Evolutionary conservation across 495 filamentous ascomycete genomes (phyloP).

Genomic region (Daldinia vernicosa): DNA sequence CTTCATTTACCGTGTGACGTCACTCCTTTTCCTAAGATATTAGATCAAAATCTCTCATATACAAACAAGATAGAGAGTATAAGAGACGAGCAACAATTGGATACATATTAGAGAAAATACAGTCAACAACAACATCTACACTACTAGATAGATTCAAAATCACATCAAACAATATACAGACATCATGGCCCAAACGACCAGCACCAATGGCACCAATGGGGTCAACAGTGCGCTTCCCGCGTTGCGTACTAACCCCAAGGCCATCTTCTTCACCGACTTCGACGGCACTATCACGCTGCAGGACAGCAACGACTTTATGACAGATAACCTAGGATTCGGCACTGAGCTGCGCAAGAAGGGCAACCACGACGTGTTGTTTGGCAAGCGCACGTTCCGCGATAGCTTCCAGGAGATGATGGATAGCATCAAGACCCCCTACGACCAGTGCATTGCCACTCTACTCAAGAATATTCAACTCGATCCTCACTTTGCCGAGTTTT

Average conservation of each 20-base stretch:
- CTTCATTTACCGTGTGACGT: conserved; percentile 25
- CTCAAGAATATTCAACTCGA: conserved; percentile 87
- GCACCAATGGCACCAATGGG: conserved; percentile 19
- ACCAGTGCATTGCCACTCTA: conserved; percentile 78
- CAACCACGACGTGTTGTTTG: conserved; percentile 76
- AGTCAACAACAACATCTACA: not conserved
- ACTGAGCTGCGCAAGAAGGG: conserved; percentile 66
- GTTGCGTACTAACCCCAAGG: conserved; percentile 74
- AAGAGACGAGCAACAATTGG: not conserved
- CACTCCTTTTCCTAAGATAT: conserved; percentile 12
- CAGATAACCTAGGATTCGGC: conserved; percentile 91
- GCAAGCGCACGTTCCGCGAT: conserved; percentile 77
- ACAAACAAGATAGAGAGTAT: not conserved
- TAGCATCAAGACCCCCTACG: conserved; percentile 77
- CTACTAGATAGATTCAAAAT: not conserved
- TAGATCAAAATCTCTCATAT: conserved; percentile 15
- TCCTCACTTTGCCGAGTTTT: conserved; percentile 85
- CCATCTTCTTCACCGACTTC: conserved; percentile 98
- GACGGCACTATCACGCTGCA: conserved; percentile 93
- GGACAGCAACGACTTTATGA: conserved; percentile 95
- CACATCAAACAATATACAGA: not conserved
- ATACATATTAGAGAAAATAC: not conserved
- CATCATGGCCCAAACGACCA: conserved; percentile 31
- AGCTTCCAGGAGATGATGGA: conserved; percentile 89
- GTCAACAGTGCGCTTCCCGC: conserved; percentile 52